A percentile compares a stretch with the other conserved stretches of the same genome.
phyloP scores from a whole-genome alignment of 2,329 filamentous ascomycete species.

The Aspergillus spinulosporus region DNA sequence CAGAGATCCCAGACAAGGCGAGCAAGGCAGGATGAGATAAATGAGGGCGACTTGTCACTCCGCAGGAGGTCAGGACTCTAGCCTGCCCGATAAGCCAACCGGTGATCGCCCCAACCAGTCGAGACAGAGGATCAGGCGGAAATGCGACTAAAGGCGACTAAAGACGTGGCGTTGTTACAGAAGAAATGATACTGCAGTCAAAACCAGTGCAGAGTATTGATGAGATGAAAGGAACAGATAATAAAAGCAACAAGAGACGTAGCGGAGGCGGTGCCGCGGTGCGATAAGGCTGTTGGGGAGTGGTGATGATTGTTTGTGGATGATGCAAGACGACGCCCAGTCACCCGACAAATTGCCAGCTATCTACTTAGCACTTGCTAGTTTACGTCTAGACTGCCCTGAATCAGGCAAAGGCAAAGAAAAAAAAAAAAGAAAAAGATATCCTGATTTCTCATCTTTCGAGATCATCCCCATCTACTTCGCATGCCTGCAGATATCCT shows the following conservation, averaged over 20 bases:
- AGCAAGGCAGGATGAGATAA: constrained; percentile 4
- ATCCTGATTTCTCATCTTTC: neutral
- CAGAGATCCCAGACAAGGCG: constrained; percentile 12
- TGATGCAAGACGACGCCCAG: constrained; percentile 14
- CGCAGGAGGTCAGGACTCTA: constrained; percentile 1
- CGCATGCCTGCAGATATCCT: neutral
- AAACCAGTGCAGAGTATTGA: neutral
- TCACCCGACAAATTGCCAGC: constrained; percentile 8
- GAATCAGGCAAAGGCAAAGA: neutral
- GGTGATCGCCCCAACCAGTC: constrained; percentile 7
- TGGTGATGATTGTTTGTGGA: constrained; percentile 13
- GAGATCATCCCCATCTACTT: neutral
- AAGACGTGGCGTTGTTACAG: constrained; percentile 4
- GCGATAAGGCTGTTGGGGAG: neutral
- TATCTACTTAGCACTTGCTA: neutral
- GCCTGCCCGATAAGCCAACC: constrained; percentile 1
- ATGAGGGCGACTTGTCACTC: constrained; percentile 2
- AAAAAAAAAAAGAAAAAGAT: neutral
- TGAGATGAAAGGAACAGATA: constrained; percentile 5
- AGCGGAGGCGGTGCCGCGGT: constrained; percentile 22
- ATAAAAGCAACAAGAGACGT: neutral
- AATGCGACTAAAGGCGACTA: neutral
- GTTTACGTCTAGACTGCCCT: neutral
- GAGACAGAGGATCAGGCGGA: constrained; percentile 3
- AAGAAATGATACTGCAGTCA: neutral